Evolutionary conservation across 2,329 filamentous ascomycete species (phyloP).

Genomic region (Scedosporium minutisporum): DNA sequence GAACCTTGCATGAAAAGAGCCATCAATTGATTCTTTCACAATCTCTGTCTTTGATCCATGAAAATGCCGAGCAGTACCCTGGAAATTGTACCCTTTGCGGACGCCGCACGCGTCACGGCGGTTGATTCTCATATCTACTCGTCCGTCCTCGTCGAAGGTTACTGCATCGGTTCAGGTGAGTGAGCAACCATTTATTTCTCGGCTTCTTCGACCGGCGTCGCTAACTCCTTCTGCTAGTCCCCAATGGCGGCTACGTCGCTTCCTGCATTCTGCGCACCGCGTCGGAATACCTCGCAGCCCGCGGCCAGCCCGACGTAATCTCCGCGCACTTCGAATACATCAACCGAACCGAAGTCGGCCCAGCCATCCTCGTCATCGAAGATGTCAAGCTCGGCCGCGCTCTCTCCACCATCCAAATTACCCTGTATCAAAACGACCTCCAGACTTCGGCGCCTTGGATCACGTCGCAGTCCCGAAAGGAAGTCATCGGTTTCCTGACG

Average conservation of each 20-base stretch:
- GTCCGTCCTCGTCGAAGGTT: constrained; percentile 13
- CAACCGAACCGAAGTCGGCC: constrained; percentile 25
- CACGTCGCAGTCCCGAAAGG: constrained; percentile 18
- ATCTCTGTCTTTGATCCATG: background rate
- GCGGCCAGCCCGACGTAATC: constrained; percentile 27
- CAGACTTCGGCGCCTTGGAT: constrained; percentile 24
- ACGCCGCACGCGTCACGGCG: constrained; percentile 13
- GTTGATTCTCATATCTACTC: constrained; percentile 17
- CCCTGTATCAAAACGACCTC: constrained; percentile 29
- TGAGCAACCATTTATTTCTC: background rate
- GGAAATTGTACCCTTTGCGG: constrained; percentile 8
- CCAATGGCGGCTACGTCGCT: constrained; percentile 37
- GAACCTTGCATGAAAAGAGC: too few relatives aligned
- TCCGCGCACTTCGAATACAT: constrained; percentile 32
- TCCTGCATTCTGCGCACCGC: constrained; percentile 27
- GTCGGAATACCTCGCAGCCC: constrained; percentile 14
- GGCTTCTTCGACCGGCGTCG: background rate
- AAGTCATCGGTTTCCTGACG: constrained; percentile 29
- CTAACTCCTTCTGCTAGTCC: constrained; percentile 19
- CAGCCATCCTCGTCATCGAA: constrained; percentile 26
- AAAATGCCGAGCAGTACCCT: background rate
- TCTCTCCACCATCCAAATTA: constrained; percentile 31
- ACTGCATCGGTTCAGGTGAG: constrained; percentile 16
- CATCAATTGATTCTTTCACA: background rate
- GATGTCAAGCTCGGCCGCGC: constrained; percentile 31